Base-by-base conservation (phyloP, 2,329 filamentous ascomycete genomes). In the Aphanoascus verrucosus region DNA sequence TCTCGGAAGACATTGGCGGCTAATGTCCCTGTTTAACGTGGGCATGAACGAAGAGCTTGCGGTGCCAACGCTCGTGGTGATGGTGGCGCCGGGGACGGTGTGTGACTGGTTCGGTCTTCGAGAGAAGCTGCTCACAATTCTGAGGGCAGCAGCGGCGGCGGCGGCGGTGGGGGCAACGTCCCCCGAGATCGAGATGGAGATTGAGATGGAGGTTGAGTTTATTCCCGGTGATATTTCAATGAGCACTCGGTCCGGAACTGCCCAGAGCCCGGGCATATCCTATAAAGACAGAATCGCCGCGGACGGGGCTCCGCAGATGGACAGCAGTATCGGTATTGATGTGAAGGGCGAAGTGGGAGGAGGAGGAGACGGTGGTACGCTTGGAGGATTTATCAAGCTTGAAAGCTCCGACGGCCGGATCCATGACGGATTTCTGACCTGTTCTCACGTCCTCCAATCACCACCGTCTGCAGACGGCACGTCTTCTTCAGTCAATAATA, bases 361-460 rank as follows among this genome's bases (percentile, higher is more conserved):
- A 32, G 55, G 55, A n/a, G n/a, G n/a, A n/a, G n/a, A n/a, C n/a
- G n/a, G 23, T 28, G 23, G 23, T 28, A 59, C 57, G 1, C n/a
- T 57, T n/a, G 57, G 57, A 6, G 57, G 57, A 23, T 59, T 53
- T 40, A 54, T 59, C 7, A 54, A 45, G 5, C 56, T 59, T 4
- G 49, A 23, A 14, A 17, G 49, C 17, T n/a, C n/a, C 3, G 48
- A 35, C 23, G 53, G 46, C 1, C 38, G 15, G 23, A 47, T 38
- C n/a, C 46, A 53, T 19, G 40, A 47, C 15, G 57, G 57, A n/a
- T 42, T 57, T 17, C 34, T 59, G 20, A 59, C 57, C 7, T 57
- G 52, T 44, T 54, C 52, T 32, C 52, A 57, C 45, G 53, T 55
- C 19, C 3, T 49, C 12, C 28, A 15, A 19, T n/a, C n/a, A n/a